phyloP scores from a whole-genome alignment of 2,329 filamentous ascomycete genomes.

The Aureobasidium vineae region DNA sequence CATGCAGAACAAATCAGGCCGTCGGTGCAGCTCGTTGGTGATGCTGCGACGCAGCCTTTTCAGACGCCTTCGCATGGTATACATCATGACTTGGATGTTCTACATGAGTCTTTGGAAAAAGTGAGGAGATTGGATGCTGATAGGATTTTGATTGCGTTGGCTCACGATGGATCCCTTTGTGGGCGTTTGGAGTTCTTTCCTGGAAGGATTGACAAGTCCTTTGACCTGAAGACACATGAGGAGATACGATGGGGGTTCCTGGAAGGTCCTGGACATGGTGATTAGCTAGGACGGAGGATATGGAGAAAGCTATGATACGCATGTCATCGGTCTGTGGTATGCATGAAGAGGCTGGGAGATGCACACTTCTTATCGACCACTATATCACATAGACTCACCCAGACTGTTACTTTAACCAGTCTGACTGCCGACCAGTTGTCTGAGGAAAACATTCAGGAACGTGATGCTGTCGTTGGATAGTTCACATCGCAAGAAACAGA shows the following conservation, averaged over 20 bases:
- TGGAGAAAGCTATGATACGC: too few species aligned
- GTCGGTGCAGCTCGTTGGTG: neutral
- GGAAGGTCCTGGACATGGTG: neutral
- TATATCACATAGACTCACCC: too few species aligned
- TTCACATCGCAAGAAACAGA: too few species aligned
- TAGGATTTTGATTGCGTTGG: neutral
- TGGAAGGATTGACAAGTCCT: neutral
- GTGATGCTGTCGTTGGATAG: too few species aligned
- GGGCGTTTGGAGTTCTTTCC: neutral
- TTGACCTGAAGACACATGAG: neutral
- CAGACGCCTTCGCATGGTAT: neutral
- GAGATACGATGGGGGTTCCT: neutral
- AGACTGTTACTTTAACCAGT: too few species aligned
- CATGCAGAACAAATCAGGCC: conserved; percentile 13
- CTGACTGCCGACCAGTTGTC: too few species aligned
- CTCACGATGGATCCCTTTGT: neutral
- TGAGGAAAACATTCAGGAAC: too few species aligned
- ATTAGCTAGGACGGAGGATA: neutral
- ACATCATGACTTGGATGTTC: neutral
- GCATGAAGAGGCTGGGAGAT: too few species aligned
- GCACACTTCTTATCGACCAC: too few species aligned
- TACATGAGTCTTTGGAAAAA: neutral
- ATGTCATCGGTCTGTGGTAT: too few species aligned
- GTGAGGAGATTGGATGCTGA: neutral
- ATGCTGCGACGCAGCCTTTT: neutral